Percentiles rank a stretch among this genome's conserved stretches.
phyloP scores from a whole-genome alignment of 2,329 filamentous ascomycete genomes.

The Alternaria dauci region DNA sequence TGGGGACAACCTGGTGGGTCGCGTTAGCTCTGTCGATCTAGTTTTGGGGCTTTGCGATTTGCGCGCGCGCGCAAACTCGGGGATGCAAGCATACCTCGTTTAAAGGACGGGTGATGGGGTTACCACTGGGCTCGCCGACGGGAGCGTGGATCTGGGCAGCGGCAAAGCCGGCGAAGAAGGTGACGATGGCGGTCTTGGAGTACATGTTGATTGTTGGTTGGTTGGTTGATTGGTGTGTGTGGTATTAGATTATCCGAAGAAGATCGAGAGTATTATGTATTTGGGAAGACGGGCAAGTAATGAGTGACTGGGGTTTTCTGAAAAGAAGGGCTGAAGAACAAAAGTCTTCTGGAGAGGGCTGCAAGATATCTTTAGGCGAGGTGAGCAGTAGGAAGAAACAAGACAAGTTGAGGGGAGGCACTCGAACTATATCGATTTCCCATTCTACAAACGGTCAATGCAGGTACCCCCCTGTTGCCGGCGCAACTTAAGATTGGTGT shows the following conservation, averaged over 20 bases:
- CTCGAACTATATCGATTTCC: slow-evolving; percentile 37
- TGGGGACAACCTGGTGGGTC: slow-evolving; percentile 58
- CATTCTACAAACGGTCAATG: slow-evolving; percentile 15
- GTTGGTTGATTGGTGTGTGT: not conserved
- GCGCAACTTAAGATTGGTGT: slow-evolving; percentile 16
- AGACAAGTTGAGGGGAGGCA: slow-evolving; percentile 17
- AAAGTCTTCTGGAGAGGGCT: slow-evolving; percentile 30
- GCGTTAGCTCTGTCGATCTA: slow-evolving; percentile 12
- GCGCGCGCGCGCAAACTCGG: not conserved
- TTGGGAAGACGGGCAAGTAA: slow-evolving; percentile 22
- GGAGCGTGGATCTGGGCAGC: slow-evolving; percentile 43
- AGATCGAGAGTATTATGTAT: slow-evolving; percentile 28
- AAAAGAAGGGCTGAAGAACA: slow-evolving; percentile 43
- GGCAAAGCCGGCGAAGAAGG: slow-evolving; percentile 63
- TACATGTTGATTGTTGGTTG: slow-evolving; percentile 41
- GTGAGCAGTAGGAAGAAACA: slow-evolving; percentile 19
- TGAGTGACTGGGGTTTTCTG: slow-evolving; percentile 29
- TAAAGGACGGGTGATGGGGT: slow-evolving; percentile 63
- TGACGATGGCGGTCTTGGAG: slow-evolving; percentile 53
- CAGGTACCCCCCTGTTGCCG: slow-evolving; percentile 15
- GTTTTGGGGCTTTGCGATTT: slow-evolving; percentile 1
- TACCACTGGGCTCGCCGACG: slow-evolving; percentile 55
- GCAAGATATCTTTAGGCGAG: slow-evolving; percentile 9
- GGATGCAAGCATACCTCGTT: slow-evolving; percentile 51
- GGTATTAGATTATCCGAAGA: slow-evolving; percentile 42